Evolutionary conservation across 2,329 filamentous ascomycete genomes (phyloP), one percentile per base, ranked within the genome.

Genomic region (Boeremia exigua): DNA sequence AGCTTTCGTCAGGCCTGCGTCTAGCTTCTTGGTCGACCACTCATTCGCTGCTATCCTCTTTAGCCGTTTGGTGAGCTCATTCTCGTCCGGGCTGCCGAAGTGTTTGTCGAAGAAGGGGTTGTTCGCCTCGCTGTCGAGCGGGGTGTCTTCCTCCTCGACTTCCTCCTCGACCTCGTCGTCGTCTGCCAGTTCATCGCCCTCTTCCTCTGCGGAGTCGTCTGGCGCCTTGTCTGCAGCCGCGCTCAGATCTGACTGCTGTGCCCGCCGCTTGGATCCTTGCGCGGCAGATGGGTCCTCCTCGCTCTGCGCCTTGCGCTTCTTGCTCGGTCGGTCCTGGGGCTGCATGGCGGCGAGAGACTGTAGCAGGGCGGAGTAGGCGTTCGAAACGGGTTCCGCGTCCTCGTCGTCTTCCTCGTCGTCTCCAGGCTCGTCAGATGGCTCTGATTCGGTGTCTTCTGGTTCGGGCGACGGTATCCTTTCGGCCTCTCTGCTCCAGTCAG

Each of bases 51-150:
- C 69, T 28, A 81, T 77, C 17, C 78, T 74, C 55, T 81, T 76
- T 32, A 85, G 68, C 32, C 76, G 84, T 62, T 78, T 77, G 1
- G 82, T 77, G 7, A 92, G 77, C 37, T 83, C 75, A 6, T 82
- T 80, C 44, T 89, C 84, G 40, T 93, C 84, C 0, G 87, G 86
- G 37, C 81, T 81, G 30, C 86, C 85, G 71, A 96, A 96, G 75
- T 97, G 94, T 7, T 80, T 77, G 60, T 95, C 89, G 68, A 96
- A 97, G 0, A 91, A 89, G 6, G 50, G 68, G 45, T 78, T 75
- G 42, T 77, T 77, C 19, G 76, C 76, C 10, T 78, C 76, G 1
- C 77, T 79, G 19, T 85, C 82, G n/a, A 59, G 73, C 1, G 50
- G 3, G n/a, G 67, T 62, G 15, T 63, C 56, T 7, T 62, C 62